These are phyloP conservation scores for Diaporthe destruens DNA, from an alignment of 2,329 filamentous ascomycete genomes.

Conservation along the genomic window DNA sequence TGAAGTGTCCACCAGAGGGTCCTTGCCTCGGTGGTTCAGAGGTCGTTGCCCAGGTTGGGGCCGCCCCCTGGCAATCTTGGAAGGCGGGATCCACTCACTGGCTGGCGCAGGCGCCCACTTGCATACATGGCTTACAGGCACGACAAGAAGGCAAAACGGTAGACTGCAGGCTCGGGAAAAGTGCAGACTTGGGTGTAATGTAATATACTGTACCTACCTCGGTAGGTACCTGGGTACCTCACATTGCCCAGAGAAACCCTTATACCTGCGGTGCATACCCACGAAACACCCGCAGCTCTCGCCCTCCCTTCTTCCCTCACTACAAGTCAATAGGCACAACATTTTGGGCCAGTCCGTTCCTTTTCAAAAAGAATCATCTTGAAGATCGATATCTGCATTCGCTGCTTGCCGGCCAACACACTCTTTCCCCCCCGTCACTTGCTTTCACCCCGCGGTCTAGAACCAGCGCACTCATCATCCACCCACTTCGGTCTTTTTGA, in stretches of 20 bases:
- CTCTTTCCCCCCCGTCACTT: conserved; percentile 16
- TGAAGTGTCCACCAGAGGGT: neutral
- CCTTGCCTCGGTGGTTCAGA: conserved; percentile 9
- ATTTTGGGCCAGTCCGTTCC: conserved; percentile 41
- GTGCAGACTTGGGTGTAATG: neutral
- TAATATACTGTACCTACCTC: too few species aligned
- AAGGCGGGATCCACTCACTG: conserved; percentile 24
- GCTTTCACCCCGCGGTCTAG: conserved; percentile 23
- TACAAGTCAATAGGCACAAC: conserved; percentile 32
- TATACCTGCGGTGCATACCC: conserved; percentile 42
- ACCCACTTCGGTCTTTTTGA: neutral
- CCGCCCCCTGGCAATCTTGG: conserved; percentile 30
- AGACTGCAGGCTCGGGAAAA: neutral
- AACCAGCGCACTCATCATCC: conserved; percentile 9
- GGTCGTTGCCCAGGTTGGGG: neutral
- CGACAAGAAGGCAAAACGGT: neutral
- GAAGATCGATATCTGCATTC: conserved; percentile 23
- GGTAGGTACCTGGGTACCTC: too few species aligned
- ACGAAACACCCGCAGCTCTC: neutral
- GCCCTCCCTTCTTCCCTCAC: conserved; percentile 23
- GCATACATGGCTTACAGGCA: conserved; percentile 27
- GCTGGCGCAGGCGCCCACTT: conserved; percentile 3
- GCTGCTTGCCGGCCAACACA: conserved; percentile 42
- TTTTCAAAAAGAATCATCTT: conserved; percentile 32
- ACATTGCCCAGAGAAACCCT: neutral